Conservation (phyloP, 768 basidiomycete species). For the Galerina sulciceps region DNA sequence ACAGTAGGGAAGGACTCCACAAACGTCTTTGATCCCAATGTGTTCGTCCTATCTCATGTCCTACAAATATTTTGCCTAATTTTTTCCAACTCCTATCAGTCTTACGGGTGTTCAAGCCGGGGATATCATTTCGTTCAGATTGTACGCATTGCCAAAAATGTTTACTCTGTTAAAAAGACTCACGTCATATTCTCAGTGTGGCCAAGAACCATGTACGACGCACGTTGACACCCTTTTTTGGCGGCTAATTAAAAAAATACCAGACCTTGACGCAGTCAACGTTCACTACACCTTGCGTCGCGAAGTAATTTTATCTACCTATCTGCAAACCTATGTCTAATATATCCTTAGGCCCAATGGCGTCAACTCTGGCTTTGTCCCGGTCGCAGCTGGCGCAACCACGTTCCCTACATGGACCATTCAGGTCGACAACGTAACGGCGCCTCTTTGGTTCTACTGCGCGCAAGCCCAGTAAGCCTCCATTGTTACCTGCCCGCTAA, state of each 20-base stretch:
- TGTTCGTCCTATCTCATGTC: conserved; percentile 16
- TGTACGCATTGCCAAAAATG: conserved; percentile 26
- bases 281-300: conserved; percentile 39
- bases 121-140: conserved; percentile 51
- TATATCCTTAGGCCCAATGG: conserved; percentile 25
- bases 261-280: conserved; percentile 45
- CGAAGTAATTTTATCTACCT: conserved; percentile 23
- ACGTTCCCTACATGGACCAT: conserved; percentile 39
- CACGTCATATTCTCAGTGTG: conserved; percentile 24
- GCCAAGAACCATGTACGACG: conserved; percentile 42
- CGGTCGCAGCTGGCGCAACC: conserved; percentile 40
- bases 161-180: not conserved
- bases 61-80: not conserved
- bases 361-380: conserved; percentile 51
- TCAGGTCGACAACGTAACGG: conserved; percentile 33
- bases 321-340: not conserved
- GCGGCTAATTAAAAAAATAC: not conserved
- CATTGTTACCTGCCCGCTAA: not conserved
- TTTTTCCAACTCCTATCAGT: conserved; percentile 20
- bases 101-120: conserved; percentile 35
- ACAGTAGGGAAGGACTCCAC: conserved; percentile 33
- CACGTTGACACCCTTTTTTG: not conserved
- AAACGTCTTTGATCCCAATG: conserved; percentile 30
- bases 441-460: conserved; percentile 63
- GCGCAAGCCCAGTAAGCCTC: conserved; percentile 35